Conservation (phyloP, 768 basidiomycete genomes). For the Tephrocybe sp. region DNA sequence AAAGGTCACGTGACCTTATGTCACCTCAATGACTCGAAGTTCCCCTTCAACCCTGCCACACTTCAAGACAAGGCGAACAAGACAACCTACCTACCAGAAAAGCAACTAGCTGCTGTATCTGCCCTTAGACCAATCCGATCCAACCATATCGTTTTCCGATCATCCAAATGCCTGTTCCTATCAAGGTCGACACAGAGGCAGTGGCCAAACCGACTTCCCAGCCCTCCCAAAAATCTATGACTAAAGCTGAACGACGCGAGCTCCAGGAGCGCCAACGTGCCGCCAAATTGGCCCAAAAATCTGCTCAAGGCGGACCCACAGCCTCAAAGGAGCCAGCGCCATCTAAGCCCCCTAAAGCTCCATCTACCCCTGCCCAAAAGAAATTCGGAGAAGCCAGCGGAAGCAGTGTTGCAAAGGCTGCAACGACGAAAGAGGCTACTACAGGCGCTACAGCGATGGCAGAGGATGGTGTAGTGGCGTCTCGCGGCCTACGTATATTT, state of each 20-base stretch:
- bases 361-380: slow-evolving; percentile 31
- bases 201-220: slow-evolving; percentile 10
- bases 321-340: slow-evolving; percentile 20
- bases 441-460: slow-evolving; percentile 14
- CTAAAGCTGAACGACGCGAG: slow-evolving; percentile 78
- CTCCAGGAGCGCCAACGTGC: slow-evolving; percentile 79
- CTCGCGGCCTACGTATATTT: slow-evolving; percentile 77
- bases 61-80: slow-evolving; percentile 1
- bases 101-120: background rate
- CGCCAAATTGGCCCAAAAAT: slow-evolving; percentile 57
- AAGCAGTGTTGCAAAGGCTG: slow-evolving; percentile 11
- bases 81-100: background rate
- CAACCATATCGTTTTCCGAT: background rate
- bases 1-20: slow-evolving; percentile 14
- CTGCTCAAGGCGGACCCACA: slow-evolving; percentile 20
- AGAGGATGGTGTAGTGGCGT: slow-evolving; percentile 36
- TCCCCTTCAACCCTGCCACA: background rate
- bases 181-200: slow-evolving; percentile 17
- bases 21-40: slow-evolving; percentile 18
- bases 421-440: slow-evolving; percentile 23
- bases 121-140: background rate
- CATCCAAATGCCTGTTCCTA: slow-evolving; percentile 31
- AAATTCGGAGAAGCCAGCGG: slow-evolving; percentile 26
- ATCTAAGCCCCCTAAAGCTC: slow-evolving; percentile 20
- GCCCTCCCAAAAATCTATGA: slow-evolving; percentile 67